These are phyloP conservation scores for Calocybe cyanea DNA, from an alignment of 768 basidiomycete genomes.

Conservation along the genomic window DNA sequence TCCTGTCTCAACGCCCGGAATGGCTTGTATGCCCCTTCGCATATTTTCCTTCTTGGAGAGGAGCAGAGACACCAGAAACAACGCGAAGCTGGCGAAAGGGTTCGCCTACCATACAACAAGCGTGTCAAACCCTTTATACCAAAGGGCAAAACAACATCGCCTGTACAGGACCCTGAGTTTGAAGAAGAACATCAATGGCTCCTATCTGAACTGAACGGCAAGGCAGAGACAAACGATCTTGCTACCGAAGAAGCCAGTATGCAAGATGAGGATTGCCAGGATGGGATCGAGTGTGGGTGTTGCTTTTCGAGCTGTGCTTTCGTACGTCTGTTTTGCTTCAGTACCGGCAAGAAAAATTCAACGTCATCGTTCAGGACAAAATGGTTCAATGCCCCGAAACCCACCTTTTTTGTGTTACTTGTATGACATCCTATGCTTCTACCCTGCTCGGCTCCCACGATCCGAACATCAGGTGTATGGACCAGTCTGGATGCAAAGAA, in stretches of 20 bases:
- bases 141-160: constrained; percentile 25
- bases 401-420: constrained; percentile 80
- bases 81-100: constrained; percentile 12
- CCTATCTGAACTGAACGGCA: constrained; percentile 8
- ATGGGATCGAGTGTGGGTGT: constrained; percentile 83
- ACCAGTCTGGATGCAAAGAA: constrained; percentile 67
- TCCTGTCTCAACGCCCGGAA: constrained; percentile 32
- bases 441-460: constrained; percentile 63
- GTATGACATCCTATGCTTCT: constrained; percentile 66
- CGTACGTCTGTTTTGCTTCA: constrained; percentile 41
- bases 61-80: constrained; percentile 25
- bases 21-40: constrained; percentile 63
- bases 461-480: constrained; percentile 73
- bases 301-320: constrained; percentile 75
- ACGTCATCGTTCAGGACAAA: constrained; percentile 48
- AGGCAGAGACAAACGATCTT: constrained; percentile 22
- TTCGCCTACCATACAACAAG: constrained; percentile 31
- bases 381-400: constrained; percentile 89
- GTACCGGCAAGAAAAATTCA: constrained; percentile 1
- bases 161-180: constrained; percentile 40
- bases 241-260: constrained; percentile 22
- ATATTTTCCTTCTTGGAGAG: constrained; percentile 40
- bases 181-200: constrained; percentile 45
- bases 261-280: constrained; percentile 27
- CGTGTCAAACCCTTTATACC: constrained; percentile 26